These are phyloP conservation scores for Penicillium steckii DNA, from an alignment of 495 filamentous ascomycete species.

Conservation along the genomic window DNA sequence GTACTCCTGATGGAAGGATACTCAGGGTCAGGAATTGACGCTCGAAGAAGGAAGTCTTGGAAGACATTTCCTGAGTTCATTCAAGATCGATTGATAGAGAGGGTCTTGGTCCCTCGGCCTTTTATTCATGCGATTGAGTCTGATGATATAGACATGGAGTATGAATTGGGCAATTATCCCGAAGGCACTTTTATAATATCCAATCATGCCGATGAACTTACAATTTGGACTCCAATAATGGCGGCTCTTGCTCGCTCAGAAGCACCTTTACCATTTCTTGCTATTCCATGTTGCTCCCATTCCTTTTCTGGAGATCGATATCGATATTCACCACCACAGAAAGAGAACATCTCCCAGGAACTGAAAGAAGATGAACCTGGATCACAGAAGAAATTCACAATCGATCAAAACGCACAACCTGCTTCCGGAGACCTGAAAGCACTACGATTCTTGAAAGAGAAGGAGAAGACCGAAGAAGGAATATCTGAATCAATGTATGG, in stretches of 20 bases:
- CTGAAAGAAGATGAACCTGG: not conserved
- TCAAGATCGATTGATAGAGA: conserved; percentile 59
- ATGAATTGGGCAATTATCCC: conserved; percentile 72
- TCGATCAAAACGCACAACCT: conserved; percentile 26
- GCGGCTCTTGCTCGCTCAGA: conserved; percentile 64
- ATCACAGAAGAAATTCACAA: not conserved
- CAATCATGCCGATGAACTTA: conserved; percentile 95
- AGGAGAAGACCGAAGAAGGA: conserved; percentile 35
- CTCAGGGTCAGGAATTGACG: conserved; percentile 87
- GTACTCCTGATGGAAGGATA: conserved; percentile 83
- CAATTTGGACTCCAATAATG: conserved; percentile 90
- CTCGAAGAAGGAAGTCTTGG: conserved; percentile 81
- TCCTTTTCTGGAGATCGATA: conserved; percentile 71
- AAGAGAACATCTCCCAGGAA: not conserved
- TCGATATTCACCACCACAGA: conserved; percentile 59
- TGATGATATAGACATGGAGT: conserved; percentile 25
- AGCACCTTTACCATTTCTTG: conserved; percentile 66
- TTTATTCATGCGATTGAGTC: conserved; percentile 32
- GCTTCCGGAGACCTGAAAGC: conserved; percentile 44
- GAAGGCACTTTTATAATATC: conserved; percentile 86
- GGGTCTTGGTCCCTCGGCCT: conserved; percentile 69
- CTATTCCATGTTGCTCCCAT: conserved; percentile 94
- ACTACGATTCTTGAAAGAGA: conserved; percentile 34
- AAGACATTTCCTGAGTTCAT: conserved; percentile 58
- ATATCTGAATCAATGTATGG: conserved; percentile 63